Conservation (phyloP, 768 basidiomycete species). For the Russula sp. region DNA sequence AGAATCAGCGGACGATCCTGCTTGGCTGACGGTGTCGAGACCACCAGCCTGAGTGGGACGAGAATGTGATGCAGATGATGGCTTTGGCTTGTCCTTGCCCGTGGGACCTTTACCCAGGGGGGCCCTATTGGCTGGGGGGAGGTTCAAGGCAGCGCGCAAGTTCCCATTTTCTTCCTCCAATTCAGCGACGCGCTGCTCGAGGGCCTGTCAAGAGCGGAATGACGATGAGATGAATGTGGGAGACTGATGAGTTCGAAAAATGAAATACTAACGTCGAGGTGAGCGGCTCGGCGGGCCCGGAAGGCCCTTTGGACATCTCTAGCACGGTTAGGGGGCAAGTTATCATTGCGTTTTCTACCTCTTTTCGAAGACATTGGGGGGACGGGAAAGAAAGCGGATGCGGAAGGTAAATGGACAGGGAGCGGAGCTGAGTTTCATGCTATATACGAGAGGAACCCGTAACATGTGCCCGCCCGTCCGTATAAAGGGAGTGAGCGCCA, state of each 20-base stretch:
- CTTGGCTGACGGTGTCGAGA: slow-evolving; percentile 23
- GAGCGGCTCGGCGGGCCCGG: slow-evolving; percentile 81
- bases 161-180: slow-evolving; percentile 79
- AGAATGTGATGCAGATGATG: slow-evolving; percentile 9
- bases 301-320: slow-evolving; percentile 88
- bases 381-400: slow-evolving; percentile 25
- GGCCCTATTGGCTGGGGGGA: slow-evolving; percentile 68
- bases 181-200: slow-evolving; percentile 75
- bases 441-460: slow-evolving; percentile 33
- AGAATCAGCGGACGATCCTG: slow-evolving; percentile 31
- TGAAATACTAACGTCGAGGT: slow-evolving; percentile 56
- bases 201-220: slow-evolving; percentile 46
- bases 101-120: slow-evolving; percentile 81
- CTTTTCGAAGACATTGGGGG: slow-evolving; percentile 73
- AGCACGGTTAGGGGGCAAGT: slow-evolving; percentile 74
- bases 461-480: slow-evolving; percentile 26
- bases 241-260: slow-evolving; percentile 27
- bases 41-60: slow-evolving; percentile 4
- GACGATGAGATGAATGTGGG: slow-evolving; percentile 25
- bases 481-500: slow-evolving; percentile 24
- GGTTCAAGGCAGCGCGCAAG: slow-evolving; percentile 62
- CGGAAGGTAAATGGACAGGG: slow-evolving; percentile 32
- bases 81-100: slow-evolving; percentile 73
- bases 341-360: slow-evolving; percentile 79
- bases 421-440: slow-evolving; percentile 29